Evolutionary conservation across 768 basidiomycete genomes (phyloP).

Genomic region (Hygrophorus pudorinus): DNA sequence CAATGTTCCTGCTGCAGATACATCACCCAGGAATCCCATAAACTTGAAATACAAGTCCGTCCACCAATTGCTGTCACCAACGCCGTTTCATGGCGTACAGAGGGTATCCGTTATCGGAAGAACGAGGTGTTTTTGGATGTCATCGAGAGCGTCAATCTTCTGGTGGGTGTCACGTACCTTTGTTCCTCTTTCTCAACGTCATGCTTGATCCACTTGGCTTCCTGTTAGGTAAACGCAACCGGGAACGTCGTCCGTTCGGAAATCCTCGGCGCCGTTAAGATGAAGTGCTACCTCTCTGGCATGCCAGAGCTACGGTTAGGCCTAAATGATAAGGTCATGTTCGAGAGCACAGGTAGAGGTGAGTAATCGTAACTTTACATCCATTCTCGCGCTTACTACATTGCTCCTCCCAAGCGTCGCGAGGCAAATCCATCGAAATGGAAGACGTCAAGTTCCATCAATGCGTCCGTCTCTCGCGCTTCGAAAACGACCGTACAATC

Average conservation of each 20-base stretch:
- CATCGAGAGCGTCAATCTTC: conserved; percentile 92
- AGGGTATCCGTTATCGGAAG: conserved; percentile 95
- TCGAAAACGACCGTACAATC: conserved; percentile 98
- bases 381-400: not conserved
- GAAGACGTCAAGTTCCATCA: conserved; percentile 99
- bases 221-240: conserved; percentile 79
- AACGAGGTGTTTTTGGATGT: conserved; percentile 99
- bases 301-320: conserved; percentile 97
- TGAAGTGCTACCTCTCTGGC: conserved; percentile 99
- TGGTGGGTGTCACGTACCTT: conserved; percentile 40
- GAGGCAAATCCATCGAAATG: conserved; percentile 98
- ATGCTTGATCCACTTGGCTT: not conserved
- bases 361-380: conserved; percentile 16
- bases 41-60: conserved; percentile 85
- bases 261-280: conserved; percentile 97
- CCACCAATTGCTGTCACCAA: conserved; percentile 97
- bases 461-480: conserved; percentile 92
- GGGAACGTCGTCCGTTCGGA: conserved; percentile 97
- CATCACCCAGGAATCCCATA: conserved; percentile 97
- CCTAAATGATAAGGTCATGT: conserved; percentile 99
- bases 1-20: conserved; percentile 40
- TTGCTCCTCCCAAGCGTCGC: conserved; percentile 45
- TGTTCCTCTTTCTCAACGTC: not conserved
- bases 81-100: conserved; percentile 96
- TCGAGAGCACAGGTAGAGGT: conserved; percentile 95